phyloP scores from a whole-genome alignment of 371 early-diverging fungal species.

The Mortierella sp. region DNA sequence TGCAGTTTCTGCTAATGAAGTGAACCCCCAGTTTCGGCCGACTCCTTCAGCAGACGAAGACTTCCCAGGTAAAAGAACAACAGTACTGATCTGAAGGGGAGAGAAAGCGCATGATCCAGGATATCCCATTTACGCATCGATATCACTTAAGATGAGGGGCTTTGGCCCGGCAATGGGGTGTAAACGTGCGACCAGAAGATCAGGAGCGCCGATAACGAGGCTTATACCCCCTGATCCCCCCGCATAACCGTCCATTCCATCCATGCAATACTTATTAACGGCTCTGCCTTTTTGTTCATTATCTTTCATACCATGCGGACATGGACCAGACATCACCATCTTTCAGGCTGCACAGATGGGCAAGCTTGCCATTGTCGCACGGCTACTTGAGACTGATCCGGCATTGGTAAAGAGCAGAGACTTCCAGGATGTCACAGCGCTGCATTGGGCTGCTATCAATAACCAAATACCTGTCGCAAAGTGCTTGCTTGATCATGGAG shows the following conservation, averaged over 20 bases:
- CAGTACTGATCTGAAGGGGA: neutral
- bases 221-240: too few relatives aligned
- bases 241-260: too few relatives aligned
- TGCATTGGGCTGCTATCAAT: constrained; percentile 88
- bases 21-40: constrained; percentile 48
- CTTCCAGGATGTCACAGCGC: constrained; percentile 72
- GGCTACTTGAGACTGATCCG: constrained; percentile 64
- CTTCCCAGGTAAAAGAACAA: constrained; percentile 32
- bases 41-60: constrained; percentile 39
- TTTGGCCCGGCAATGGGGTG: too few relatives aligned
- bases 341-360: constrained; percentile 79
- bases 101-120: neutral
- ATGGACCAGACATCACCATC: constrained; percentile 60
- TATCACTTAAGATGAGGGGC: neutral
- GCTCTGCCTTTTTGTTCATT: neutral
- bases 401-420: constrained; percentile 67
- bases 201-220: too few relatives aligned
- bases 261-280: neutral
- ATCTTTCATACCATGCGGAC: neutral
- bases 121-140: neutral
- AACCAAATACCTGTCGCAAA: constrained; percentile 79
- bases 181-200: too few relatives aligned
- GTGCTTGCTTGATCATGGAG: constrained; percentile 85
- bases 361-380: constrained; percentile 63
- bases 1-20: constrained; percentile 16